phyloP scores from a whole-genome alignment of 139 green algal species.

The Coccomyxa sp. region DNA sequence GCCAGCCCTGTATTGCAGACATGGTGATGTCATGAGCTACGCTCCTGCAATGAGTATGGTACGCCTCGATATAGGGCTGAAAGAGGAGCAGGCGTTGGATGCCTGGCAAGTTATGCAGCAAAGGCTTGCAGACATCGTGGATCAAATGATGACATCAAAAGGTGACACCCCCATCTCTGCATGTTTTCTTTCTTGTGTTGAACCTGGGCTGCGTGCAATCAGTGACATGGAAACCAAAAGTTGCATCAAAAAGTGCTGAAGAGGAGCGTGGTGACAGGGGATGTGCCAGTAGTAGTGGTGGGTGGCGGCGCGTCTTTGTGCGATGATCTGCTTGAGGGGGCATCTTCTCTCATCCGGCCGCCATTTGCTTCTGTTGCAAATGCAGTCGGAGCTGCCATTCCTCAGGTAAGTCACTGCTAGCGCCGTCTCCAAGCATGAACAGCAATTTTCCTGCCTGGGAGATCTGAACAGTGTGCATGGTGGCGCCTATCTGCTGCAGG shows the following conservation, averaged over 20 bases:
- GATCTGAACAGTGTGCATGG: too few relatives aligned
- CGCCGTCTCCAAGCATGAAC: not conserved
- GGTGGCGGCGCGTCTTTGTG: slow-evolving; percentile 37
- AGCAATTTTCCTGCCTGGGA: not conserved
- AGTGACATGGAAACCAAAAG: not conserved
- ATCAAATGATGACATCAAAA: slow-evolving; percentile 17
- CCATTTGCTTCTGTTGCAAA: slow-evolving; percentile 36
- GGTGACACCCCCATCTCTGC: not conserved
- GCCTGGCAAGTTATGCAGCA: slow-evolving; percentile 26
- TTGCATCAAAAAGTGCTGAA: not conserved
- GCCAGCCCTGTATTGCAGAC: not conserved
- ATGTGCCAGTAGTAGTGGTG: slow-evolving; percentile 36
- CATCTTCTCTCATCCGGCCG: slow-evolving; percentile 13
- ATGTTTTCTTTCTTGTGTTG: not conserved
- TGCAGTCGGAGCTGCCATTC: slow-evolving; percentile 40
- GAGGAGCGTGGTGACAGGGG: not conserved
- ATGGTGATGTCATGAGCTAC: not conserved
- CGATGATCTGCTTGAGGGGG: slow-evolving; percentile 16
- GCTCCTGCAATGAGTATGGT: not conserved
- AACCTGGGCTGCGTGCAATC: not conserved
- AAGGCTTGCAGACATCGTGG: slow-evolving; percentile 10
- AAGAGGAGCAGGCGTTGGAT: not conserved
- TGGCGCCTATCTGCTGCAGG: too few relatives aligned
- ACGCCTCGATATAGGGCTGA: not conserved
- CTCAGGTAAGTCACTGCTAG: slow-evolving; percentile 17